Evolutionary conservation across 176 grass and related monocot genomes (phyloP), one percentile per base, ranked within the genome.

Genomic region (Luzula sylvatica): DNA sequence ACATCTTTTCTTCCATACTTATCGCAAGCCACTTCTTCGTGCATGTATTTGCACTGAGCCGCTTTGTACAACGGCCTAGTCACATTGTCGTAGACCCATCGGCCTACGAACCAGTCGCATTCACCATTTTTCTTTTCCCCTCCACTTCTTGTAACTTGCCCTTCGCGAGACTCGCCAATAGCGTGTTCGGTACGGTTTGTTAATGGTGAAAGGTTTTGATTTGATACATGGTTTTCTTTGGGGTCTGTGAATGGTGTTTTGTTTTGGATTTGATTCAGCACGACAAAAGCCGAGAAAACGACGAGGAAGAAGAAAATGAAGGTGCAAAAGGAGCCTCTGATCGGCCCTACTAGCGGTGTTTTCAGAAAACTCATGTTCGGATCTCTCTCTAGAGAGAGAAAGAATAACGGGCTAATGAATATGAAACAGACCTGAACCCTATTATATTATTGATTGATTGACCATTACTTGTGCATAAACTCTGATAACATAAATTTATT

Each of bases 1-100:
- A 45, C 62, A 26, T 89, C 79, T 41, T 72, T 75, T 28, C 80
- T 56, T 12, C 85, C 85, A 49, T 83, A 83, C 22, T 76, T 75
- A 67, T 69, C 63, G 20, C 80, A 90, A 0, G 86, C 72, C 48
- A 90, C 68, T 75, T 90, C 80, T 3, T 54, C 55, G 39, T 70
- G 67, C 71, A 83, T 68, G 65, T 75, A 83, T 32, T 60, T 1
- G 58, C 85, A 89, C 39, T 76, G 55, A 23, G 68, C 62, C 2
- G 72, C 74, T 1, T 45, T 49, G 63, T 89, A 89, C n/a, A 83
- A n/a, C 3, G 85, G 85, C 22, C 56, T 62, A 4, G 53, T 69
- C 2, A 39, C 5, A 41, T 83, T 70, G 62, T 89, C 85, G 11
- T 76, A 76, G 7, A 80, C 67, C 85, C 85, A 89, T 7, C 50